Percentiles rank a stretch among this genome's conserved stretches.
phyloP scores from a whole-genome alignment of 345 rosid species.

The Nephelium lappaceum region DNA sequence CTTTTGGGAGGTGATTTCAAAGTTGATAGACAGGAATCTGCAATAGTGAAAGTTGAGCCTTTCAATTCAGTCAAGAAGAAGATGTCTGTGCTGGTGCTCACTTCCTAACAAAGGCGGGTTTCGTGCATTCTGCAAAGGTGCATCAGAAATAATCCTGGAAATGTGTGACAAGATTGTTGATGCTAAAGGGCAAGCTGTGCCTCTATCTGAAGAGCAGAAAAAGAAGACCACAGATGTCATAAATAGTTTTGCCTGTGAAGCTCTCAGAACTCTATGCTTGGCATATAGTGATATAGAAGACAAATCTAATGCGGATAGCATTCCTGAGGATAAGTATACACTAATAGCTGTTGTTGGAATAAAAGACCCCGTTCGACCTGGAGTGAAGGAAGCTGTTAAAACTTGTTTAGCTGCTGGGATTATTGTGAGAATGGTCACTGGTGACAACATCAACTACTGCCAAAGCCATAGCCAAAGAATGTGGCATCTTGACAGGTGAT shows the following conservation, averaged over 20 bases:
- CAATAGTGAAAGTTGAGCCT: slow-evolving; percentile 68
- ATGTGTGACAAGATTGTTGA: slow-evolving; percentile 57
- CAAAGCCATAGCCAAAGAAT: slow-evolving; percentile 78
- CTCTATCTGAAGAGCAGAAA: slow-evolving; percentile 48
- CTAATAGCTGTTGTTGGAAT: slow-evolving; percentile 72
- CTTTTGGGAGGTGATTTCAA: slow-evolving; percentile 58
- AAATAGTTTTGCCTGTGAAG: slow-evolving; percentile 62
- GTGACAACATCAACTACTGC: slow-evolving; percentile 77
- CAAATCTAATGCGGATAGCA: slow-evolving; percentile 36
- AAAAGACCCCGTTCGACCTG: slow-evolving; percentile 72
- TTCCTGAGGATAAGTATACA: slow-evolving; percentile 66
- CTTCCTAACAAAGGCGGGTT: slow-evolving; percentile 40
- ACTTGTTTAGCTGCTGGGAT: slow-evolving; percentile 76
- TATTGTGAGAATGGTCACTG: slow-evolving; percentile 72
- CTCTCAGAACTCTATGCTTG: slow-evolving; percentile 73
- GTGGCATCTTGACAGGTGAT: slow-evolving; percentile 62
- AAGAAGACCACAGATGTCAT: slow-evolving; percentile 46
- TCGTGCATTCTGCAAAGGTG: slow-evolving; percentile 73
- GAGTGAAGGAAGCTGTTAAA: slow-evolving; percentile 67
- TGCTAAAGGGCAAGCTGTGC: slow-evolving; percentile 44
- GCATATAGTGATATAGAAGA: slow-evolving; percentile 58
- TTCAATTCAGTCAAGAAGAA: slow-evolving; percentile 77
- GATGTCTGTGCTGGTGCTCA: slow-evolving; percentile 68
- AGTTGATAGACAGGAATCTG: slow-evolving; percentile 50
- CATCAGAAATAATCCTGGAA: slow-evolving; percentile 64